Base-by-base conservation (phyloP, 495 filamentous ascomycete genomes). In the Podospora pseudoanserina region DNA sequence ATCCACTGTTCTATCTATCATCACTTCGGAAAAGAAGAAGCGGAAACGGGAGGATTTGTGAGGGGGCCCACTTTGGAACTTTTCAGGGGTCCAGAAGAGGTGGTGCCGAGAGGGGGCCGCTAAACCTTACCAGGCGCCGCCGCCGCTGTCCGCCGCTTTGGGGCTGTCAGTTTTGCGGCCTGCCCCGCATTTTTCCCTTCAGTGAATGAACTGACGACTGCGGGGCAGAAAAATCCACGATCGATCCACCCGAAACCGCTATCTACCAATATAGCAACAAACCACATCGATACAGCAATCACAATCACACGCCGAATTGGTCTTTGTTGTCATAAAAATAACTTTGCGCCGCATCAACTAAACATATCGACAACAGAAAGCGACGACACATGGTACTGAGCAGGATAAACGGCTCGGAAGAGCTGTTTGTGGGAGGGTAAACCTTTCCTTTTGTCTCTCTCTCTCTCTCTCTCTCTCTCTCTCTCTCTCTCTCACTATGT, bases 351-450 rank as follows among this genome's bases (percentile, higher is more conserved):
- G 15, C 39, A 49, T 49, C 2, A 11, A 49, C 39, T 3, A 49
- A 49, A 49, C 0, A 49, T 6, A 49, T 49, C 18, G 44, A 16
- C n/a, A 32, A 32, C 30, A 32, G 20, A 63, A 19, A 23, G 9
- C 64, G n/a, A 65, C 32, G 18, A 69, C 16, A 62, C 15, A 80
- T 80, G 78, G 77, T 74, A 11, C 63, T 80, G 0, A 78, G 73
- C 70, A 77, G 79, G 65, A 82, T 95, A 27, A 86, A 88, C 4
- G 92, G 91, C n/a, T 82, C 87, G 64, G 85, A 89, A 57, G 88
- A 91, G 61, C 84, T 97, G 67, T 94, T 89, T 76, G 88, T 96
- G 60, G 92, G 93, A 79, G 92, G 93, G 93, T 96, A 80, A 80
- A 89, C 23, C 23, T 23, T 23, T 23, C 30, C 30, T 32, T 32